Evolutionary conservation across 306 rosid genomes (phyloP).

Genomic region (Chamaecrista fasciculata): DNA sequence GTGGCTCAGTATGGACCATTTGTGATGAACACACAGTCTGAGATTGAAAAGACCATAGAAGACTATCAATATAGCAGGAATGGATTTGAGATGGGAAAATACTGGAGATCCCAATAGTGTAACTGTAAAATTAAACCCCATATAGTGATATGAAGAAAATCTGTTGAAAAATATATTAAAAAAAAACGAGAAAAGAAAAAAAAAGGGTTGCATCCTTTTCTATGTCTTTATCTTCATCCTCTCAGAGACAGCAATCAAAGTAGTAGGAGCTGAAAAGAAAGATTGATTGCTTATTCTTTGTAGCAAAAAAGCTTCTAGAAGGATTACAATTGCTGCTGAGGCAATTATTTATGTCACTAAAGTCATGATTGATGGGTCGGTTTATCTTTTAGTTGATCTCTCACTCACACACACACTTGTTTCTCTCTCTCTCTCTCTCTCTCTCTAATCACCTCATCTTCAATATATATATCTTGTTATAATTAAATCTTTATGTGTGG

Average conservation of each 20-base stretch:
- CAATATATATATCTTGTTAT: slow-evolving; percentile 11
- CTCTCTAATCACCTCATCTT: not conserved
- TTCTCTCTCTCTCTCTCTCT: slow-evolving; percentile 4
- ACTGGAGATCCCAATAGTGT: slow-evolving; percentile 73
- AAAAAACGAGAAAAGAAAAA: not conserved
- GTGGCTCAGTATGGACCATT: slow-evolving; percentile 89
- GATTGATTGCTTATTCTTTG: slow-evolving; percentile 28
- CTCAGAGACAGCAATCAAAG: slow-evolving; percentile 37
- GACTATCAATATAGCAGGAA: slow-evolving; percentile 65
- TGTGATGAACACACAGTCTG: slow-evolving; percentile 92
- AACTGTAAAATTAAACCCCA: too few species aligned
- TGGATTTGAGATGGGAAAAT: slow-evolving; percentile 81
- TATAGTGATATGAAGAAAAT: not conserved
- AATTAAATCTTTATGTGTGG: slow-evolving; percentile 15
- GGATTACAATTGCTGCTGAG: slow-evolving; percentile 29
- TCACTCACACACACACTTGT: not conserved
- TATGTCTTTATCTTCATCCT: slow-evolving; percentile 40
- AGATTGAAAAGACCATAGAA: slow-evolving; percentile 70
- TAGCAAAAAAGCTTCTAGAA: slow-evolving; percentile 62
- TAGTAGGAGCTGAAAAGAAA: slow-evolving; percentile 51
- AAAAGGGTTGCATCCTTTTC: slow-evolving; percentile 36
- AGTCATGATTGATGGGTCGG: slow-evolving; percentile 56
- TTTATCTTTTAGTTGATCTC: slow-evolving; percentile 24
- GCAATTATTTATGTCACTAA: slow-evolving; percentile 31
- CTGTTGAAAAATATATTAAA: too few species aligned